These are phyloP conservation scores for Fusarium tanahbumbuense DNA, from an alignment of 2,329 filamentous ascomycete species.

Conservation along the genomic window DNA sequence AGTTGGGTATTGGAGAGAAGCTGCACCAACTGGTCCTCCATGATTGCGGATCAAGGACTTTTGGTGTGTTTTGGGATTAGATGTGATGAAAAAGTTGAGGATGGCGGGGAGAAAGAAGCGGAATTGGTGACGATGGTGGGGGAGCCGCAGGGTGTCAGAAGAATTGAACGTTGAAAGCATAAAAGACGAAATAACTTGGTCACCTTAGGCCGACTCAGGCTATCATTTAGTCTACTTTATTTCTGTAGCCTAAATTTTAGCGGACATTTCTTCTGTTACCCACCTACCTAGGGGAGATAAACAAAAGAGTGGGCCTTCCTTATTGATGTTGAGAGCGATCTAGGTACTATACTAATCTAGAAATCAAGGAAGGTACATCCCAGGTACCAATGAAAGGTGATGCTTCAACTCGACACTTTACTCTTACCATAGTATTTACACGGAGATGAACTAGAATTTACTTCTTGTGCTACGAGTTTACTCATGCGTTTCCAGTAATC, in stretches of 20 bases:
- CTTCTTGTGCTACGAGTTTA: not conserved
- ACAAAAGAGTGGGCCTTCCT: not conserved
- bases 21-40: slow-evolving; percentile 93
- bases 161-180: no score
- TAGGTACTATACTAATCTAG: not conserved
- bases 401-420: not conserved
- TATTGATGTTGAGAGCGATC: slow-evolving; percentile 1
- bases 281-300: no score
- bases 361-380: not conserved
- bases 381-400: not conserved
- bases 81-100: slow-evolving; percentile 33
- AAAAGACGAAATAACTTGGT: no score
- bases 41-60: slow-evolving; percentile 54
- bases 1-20: slow-evolving; percentile 90
- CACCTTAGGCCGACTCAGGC: no score
- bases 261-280: no score
- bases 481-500: not conserved
- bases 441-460: not conserved
- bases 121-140: slow-evolving; percentile 40
- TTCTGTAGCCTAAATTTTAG: no score
- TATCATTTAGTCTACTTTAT: no score
- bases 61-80: slow-evolving; percentile 15
- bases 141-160: not conserved
- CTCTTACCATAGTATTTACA: not conserved
- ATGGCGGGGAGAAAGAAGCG: slow-evolving; percentile 42